Conservation (phyloP, 306 rosid species). For the Glycine soja region DNA sequence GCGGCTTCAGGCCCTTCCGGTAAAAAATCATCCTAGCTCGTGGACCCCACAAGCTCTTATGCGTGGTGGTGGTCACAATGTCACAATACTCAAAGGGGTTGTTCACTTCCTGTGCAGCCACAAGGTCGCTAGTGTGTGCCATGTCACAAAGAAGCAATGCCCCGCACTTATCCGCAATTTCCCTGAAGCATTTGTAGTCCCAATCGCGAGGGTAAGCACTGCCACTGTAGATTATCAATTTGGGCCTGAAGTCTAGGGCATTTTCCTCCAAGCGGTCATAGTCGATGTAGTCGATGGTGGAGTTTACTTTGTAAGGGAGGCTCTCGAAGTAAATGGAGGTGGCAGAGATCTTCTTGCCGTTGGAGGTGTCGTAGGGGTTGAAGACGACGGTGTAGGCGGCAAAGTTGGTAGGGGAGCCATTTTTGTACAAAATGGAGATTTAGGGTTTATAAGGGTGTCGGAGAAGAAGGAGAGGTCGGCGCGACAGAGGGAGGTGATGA, state of each 20-base stretch:
- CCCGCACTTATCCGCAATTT: slow-evolving; percentile 83
- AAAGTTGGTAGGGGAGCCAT: no score
- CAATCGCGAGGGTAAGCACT: slow-evolving; percentile 96
- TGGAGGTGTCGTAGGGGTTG: slow-evolving; percentile 85
- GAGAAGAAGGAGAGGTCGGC: no score
- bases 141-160: slow-evolving; percentile 91
- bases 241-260: slow-evolving; percentile 94
- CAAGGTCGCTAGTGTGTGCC: slow-evolving; percentile 96
- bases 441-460: no score
- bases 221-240: slow-evolving; percentile 86
- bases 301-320: slow-evolving; percentile 84
- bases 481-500: no score
- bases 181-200: slow-evolving; percentile 77
- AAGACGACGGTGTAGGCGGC: no score
- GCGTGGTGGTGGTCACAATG: slow-evolving; percentile 94
- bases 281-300: slow-evolving; percentile 70
- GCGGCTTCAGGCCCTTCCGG: slow-evolving; percentile 90
- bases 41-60: slow-evolving; percentile 96
- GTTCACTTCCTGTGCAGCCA: slow-evolving; percentile 92
- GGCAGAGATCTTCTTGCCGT: slow-evolving; percentile 96
- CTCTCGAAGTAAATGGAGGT: slow-evolving; percentile 98
- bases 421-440: no score
- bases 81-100: slow-evolving; percentile 91
- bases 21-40: slow-evolving; percentile 97
- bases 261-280: slow-evolving; percentile 90